Percentiles rank a stretch among this genome's conserved stretches.
Evolutionary conservation across 2,329 filamentous ascomycete species (phyloP).

Genomic region (Arthrinium phaeospermum): DNA sequence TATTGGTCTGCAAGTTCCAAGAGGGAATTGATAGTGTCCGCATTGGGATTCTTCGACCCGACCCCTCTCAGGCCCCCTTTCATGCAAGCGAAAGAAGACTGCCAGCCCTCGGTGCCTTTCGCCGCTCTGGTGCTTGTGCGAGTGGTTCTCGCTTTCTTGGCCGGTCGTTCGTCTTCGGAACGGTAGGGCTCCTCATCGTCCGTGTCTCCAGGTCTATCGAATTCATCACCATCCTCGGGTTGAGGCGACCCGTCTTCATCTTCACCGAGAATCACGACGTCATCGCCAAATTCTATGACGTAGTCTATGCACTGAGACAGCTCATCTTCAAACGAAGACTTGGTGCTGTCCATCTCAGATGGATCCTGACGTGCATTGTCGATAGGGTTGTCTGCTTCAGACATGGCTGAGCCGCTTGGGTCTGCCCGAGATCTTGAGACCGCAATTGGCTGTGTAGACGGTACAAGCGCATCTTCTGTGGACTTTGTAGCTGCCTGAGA

Average conservation of each 20-base stretch:
- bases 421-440: not conserved
- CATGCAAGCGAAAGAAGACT: slow-evolving; percentile 61
- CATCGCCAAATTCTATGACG: slow-evolving; percentile 62
- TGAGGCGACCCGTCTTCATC: slow-evolving; percentile 39
- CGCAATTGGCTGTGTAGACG: not conserved
- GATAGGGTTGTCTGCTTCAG: not conserved
- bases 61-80: slow-evolving; percentile 53
- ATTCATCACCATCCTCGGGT: slow-evolving; percentile 30
- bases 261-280: slow-evolving; percentile 57
- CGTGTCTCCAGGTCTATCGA: slow-evolving; percentile 36
- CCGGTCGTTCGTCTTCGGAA: slow-evolving; percentile 26
- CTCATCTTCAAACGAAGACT: slow-evolving; percentile 51
- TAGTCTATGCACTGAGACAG: slow-evolving; percentile 69
- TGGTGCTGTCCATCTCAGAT: not conserved
- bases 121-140: slow-evolving; percentile 28
- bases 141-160: slow-evolving; percentile 30
- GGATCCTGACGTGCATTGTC: not conserved
- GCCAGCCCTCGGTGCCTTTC: slow-evolving; percentile 35
- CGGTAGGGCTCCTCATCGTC: not conserved
- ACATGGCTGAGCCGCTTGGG: not conserved
- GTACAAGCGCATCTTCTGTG: not conserved
- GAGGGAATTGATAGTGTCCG: slow-evolving; percentile 75
- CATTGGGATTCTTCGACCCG: slow-evolving; percentile 69
- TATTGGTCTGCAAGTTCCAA: slow-evolving; percentile 83
- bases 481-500: slow-evolving; percentile 28